These are phyloP conservation scores for Fusarium sp. DNA, from an alignment of 2,329 filamentous ascomycete genomes.

Conservation along the genomic window DNA sequence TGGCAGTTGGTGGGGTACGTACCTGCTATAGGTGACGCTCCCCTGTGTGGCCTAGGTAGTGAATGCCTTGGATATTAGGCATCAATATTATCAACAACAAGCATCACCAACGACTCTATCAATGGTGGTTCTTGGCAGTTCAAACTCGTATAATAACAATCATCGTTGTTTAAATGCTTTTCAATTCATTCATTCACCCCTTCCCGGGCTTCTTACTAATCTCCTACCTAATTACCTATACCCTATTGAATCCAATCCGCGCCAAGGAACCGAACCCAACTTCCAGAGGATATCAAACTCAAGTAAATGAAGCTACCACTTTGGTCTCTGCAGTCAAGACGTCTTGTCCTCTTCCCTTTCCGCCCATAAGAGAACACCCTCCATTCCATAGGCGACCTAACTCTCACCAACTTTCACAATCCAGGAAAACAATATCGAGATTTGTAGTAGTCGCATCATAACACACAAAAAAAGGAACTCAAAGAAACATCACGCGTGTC, in stretches of 20 bases:
- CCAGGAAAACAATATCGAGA: conserved; percentile 23
- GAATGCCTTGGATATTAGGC: conserved; percentile 2
- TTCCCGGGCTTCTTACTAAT: conserved; percentile 23
- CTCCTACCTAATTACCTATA: background rate
- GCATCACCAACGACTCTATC: background rate
- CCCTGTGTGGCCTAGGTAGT: background rate
- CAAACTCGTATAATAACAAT: background rate
- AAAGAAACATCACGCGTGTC: conserved; percentile 5
- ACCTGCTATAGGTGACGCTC: conserved; percentile 10
- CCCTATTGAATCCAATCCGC: conserved; percentile 25
- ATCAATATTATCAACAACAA: background rate
- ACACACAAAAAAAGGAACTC: conserved; percentile 20
- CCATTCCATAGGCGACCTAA: background rate
- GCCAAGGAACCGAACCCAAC: conserved; percentile 29
- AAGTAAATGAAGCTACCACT: conserved; percentile 2
- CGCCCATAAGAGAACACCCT: conserved; percentile 19
- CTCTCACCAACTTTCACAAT: background rate
- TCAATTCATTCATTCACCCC: conserved; percentile 29
- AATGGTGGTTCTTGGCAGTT: background rate
- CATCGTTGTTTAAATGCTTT: background rate
- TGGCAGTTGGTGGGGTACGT: conserved; percentile 18
- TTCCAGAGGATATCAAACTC: conserved; percentile 31
- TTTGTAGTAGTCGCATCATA: conserved; percentile 17
- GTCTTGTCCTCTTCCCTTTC: background rate
- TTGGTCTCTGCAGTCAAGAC: conserved; percentile 2